Evolutionary conservation across 75 land plant genomes (phyloP).

Genomic region (Sequoia sempervirens): DNA sequence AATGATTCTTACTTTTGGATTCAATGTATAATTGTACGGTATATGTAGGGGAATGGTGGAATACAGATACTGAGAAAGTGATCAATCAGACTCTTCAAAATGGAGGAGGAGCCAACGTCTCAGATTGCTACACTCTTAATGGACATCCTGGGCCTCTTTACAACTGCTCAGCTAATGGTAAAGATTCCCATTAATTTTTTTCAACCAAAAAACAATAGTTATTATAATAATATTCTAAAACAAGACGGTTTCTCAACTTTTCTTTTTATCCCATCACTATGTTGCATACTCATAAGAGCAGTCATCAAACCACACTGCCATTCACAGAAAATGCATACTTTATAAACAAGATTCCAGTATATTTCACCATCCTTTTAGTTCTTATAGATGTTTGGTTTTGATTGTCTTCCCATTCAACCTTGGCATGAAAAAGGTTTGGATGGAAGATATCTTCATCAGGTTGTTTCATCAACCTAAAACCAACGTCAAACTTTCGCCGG

Average conservation of each 20-base stretch:
- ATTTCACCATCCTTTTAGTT: no score
- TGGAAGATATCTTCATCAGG: not conserved
- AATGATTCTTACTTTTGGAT: not conserved
- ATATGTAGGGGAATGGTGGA: constrained; percentile 10
- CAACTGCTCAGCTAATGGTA: constrained; percentile 23
- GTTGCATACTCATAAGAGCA: not conserved
- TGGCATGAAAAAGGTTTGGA: not conserved
- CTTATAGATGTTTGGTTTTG: not conserved
- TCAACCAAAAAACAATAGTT: no score
- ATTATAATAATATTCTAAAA: no score
- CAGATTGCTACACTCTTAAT: constrained; percentile 39
- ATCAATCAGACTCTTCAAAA: constrained; percentile 1
- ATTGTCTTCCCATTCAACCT: no score
- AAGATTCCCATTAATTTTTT: no score
- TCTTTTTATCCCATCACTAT: no score
- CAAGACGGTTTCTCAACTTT: no score
- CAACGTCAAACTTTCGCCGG: no score
- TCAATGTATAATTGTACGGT: not conserved
- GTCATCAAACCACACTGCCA: not conserved
- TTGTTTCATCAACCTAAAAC: no score
- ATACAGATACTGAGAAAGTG: constrained; percentile 3
- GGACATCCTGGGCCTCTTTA: constrained; percentile 46
- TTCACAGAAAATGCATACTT: no score
- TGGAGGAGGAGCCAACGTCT: constrained; percentile 29
- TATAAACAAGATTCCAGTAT: no score